Evolutionary conservation across 176 grass and related monocot genomes (phyloP).

Genomic region (Carex parvula): DNA sequence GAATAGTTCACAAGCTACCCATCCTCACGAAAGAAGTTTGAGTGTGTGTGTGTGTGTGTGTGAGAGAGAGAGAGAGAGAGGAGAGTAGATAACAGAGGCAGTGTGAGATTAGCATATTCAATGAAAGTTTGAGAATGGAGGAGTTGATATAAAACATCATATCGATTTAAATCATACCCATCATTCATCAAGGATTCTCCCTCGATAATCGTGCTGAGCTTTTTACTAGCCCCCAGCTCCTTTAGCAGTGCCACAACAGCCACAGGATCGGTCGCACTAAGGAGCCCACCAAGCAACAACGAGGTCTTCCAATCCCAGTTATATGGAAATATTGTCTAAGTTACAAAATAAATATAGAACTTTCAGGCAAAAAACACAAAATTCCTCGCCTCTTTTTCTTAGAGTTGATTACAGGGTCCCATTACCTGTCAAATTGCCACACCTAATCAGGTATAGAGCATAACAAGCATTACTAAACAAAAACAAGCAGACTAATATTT

Average conservation of each 20-base stretch:
- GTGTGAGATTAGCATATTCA: not conserved
- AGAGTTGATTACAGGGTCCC: not conserved
- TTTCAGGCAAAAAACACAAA: not conserved
- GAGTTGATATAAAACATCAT: not conserved
- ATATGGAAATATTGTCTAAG: constrained; percentile 78
- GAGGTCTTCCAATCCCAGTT: constrained; percentile 93
- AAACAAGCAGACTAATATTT: not conserved
- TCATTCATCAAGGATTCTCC: constrained; percentile 96
- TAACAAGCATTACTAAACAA: not conserved
- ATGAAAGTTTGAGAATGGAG: not conserved
- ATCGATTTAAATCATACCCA: constrained; percentile 46
- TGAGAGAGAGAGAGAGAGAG: no score
- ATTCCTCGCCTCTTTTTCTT: not conserved
- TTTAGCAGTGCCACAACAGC: constrained; percentile 87
- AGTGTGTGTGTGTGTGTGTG: no score
- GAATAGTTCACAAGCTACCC: not conserved
- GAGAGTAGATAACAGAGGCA: not conserved
- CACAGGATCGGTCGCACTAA: constrained; percentile 94
- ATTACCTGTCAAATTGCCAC: not conserved
- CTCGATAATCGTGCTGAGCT: constrained; percentile 88
- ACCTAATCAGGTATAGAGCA: not conserved
- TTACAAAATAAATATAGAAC: constrained; percentile 15
- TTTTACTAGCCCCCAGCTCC: constrained; percentile 93
- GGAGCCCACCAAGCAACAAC: constrained; percentile 74
- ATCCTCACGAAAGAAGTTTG: not conserved